Evolutionary conservation across 2,329 filamentous ascomycete genomes (phyloP).

Genomic region (Diaporthe batatas): DNA sequence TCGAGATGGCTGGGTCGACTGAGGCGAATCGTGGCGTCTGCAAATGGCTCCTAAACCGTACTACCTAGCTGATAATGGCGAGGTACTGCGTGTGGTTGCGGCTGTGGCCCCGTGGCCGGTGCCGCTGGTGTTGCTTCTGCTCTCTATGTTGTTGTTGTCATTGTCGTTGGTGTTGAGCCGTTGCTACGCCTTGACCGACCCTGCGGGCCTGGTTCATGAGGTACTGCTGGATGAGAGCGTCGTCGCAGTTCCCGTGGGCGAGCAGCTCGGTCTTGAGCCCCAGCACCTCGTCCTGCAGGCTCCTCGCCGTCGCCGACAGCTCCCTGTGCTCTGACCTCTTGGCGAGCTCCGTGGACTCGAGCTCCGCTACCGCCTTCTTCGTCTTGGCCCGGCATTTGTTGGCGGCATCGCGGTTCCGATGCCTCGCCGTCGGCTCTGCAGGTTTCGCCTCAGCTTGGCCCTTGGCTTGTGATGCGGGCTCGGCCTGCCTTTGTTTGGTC

Average conservation of each 20-base stretch:
- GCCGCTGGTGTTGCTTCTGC: too few relatives aligned
- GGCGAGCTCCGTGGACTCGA: slow-evolving; percentile 46
- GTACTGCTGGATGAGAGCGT: slow-evolving; percentile 49
- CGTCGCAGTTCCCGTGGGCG: slow-evolving; percentile 48
- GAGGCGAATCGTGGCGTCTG: too few relatives aligned
- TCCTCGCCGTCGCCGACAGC: slow-evolving; percentile 44
- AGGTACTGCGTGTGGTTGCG: too few relatives aligned
- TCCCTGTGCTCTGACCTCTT: slow-evolving; percentile 41
- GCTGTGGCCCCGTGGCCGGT: too few relatives aligned
- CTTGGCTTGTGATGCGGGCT: too few relatives aligned
- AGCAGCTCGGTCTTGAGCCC: slow-evolving; percentile 50
- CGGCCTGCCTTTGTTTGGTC: too few relatives aligned
- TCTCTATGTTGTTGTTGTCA: background rate
- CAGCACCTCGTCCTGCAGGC: slow-evolving; percentile 49
- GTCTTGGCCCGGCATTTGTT: slow-evolving; percentile 51
- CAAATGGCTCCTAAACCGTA: too few relatives aligned
- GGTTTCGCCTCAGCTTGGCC: too few relatives aligned
- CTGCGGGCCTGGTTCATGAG: slow-evolving; percentile 44
- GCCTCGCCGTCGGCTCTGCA: too few relatives aligned
- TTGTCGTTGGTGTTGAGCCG: background rate
- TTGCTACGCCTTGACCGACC: background rate
- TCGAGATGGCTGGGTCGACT: too few relatives aligned
- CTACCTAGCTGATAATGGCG: too few relatives aligned
- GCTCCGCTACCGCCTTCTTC: slow-evolving; percentile 46
- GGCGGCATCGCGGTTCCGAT: slow-evolving; percentile 48